Evolutionary conservation across 495 filamentous ascomycete genomes (phyloP), one percentile per base, ranked within the genome.

Genomic region (Polyplosphaeria fusca): DNA sequence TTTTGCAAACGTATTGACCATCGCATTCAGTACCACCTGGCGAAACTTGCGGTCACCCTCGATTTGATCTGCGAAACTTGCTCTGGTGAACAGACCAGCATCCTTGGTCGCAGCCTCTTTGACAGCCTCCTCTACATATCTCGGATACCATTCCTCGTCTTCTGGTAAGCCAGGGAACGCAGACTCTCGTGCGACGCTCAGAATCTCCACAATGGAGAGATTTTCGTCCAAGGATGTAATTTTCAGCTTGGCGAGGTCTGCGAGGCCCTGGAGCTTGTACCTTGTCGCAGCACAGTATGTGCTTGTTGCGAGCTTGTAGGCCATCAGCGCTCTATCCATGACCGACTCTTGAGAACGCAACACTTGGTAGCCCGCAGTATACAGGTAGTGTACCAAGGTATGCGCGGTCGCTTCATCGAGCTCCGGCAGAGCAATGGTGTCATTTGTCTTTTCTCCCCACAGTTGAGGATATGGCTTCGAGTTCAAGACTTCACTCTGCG

Each of bases 341-440:
- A 3, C 18, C 5, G 20, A 35, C 9, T 48, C 35, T 19, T 18
- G 20, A 1, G 28, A 18, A 5, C 41, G n/a, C 14, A 60, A 32
- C 7, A 50, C 42, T 16, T 60, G 43, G 26, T 54, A 60, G 2
- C 24, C 43, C 9, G 49, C 57, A 4, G 50, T 54, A 37, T 60
- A 54, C 0, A 60, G 43, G 39, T 60, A 60, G 22, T 60, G 50
- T 1, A 60, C 50, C 7, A 60, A 26, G 1, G 43, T 50, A 49
- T 60, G 57, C 1, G 42, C 57, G 2, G 45, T 55, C 26, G 24
- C 13, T 24, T 60, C 43, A 18, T 60, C 57, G n/a, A 60, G 43
- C 12, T 54, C 49, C 7, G 57, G 57, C 12, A 60, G 50, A 2
- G 42, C 5, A 4, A 60, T 45, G 3, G 23, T 27, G 22, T 47